phyloP scores from a whole-genome alignment of 169 alveolate genomes.

The Plasmodium knowlesi region DNA sequence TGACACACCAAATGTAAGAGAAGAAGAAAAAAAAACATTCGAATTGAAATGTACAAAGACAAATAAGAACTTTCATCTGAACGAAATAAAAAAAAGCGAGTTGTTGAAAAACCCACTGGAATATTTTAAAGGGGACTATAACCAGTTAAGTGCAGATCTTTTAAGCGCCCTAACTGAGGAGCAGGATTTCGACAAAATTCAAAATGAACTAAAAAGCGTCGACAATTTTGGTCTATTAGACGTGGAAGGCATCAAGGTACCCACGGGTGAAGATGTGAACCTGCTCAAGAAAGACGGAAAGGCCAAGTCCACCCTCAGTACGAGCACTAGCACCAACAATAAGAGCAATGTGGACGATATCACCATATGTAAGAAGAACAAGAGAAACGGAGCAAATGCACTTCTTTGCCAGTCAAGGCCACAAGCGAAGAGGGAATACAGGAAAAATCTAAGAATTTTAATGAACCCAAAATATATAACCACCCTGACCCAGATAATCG shows the following conservation, averaged over 20 bases:
- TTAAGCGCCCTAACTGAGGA: not conserved
- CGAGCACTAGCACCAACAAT: not conserved
- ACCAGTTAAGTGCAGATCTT: conserved; percentile 10
- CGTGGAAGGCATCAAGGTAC: not conserved
- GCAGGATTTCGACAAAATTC: not conserved
- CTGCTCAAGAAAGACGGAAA: not conserved
- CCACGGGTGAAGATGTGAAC: not conserved
- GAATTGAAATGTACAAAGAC: not conserved
- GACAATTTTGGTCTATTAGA: conserved; percentile 13
- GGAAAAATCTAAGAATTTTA: conserved; percentile 20
- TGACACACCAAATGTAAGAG: not conserved
- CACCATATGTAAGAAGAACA: not conserved
- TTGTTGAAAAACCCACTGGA: conserved; percentile 1
- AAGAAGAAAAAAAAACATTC: not conserved
- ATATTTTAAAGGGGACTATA: conserved; percentile 22
- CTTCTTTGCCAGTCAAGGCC: not conserved
- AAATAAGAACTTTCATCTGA: conserved; percentile 12
- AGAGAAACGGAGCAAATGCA: conserved; percentile 2
- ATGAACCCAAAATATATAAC: conserved; percentile 63
- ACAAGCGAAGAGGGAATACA: conserved; percentile 1
- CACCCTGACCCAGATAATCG: conserved; percentile 67
- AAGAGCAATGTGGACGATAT: not conserved
- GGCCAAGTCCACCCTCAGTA: not conserved
- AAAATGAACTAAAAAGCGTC: not conserved
- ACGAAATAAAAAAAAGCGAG: not conserved